A percentile compares a stretch with the other conserved stretches of the same genome.
Conservation (phyloP, 441 rosid genomes). For the Hura crepitans region DNA sequence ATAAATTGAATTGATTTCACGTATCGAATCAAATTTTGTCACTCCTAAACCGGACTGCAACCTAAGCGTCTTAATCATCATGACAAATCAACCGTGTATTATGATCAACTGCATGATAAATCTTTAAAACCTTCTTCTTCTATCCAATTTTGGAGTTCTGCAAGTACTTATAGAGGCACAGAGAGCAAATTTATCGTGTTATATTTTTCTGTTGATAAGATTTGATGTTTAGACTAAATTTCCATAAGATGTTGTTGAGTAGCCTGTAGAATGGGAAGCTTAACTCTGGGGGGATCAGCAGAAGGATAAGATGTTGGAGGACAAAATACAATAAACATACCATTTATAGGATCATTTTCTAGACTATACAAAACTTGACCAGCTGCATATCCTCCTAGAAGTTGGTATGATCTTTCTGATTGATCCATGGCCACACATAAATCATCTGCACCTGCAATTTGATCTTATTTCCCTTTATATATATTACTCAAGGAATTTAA, state of each 20-base stretch:
- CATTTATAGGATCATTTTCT: constrained; percentile 30
- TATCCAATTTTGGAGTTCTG: too few relatives aligned
- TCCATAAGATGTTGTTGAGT: constrained; percentile 31
- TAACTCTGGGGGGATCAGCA: constrained; percentile 37
- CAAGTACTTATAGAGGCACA: too few relatives aligned
- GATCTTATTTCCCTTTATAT: neutral
- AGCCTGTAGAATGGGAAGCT: constrained; percentile 53
- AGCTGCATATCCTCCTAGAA: constrained; percentile 70
- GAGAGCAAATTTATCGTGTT: too few relatives aligned
- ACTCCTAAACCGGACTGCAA: too few relatives aligned
- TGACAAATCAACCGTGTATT: too few relatives aligned
- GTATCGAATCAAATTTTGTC: too few relatives aligned
- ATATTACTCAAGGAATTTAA: too few relatives aligned
- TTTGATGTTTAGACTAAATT: neutral
- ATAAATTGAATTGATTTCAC: too few relatives aligned
- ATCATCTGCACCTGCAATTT: constrained; percentile 58
- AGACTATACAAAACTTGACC: constrained; percentile 55
- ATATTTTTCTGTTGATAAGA: too few relatives aligned
- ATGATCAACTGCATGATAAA: too few relatives aligned
- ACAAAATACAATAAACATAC: constrained; percentile 36
- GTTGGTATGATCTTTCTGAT: constrained; percentile 72
- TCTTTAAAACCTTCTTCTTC: too few relatives aligned
- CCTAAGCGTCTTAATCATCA: too few relatives aligned
- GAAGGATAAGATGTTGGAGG: constrained; percentile 30
- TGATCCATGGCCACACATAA: constrained; percentile 67